phyloP scores from a whole-genome alignment of 2,329 filamentous ascomycete species.

The Fusarium nurragi region DNA sequence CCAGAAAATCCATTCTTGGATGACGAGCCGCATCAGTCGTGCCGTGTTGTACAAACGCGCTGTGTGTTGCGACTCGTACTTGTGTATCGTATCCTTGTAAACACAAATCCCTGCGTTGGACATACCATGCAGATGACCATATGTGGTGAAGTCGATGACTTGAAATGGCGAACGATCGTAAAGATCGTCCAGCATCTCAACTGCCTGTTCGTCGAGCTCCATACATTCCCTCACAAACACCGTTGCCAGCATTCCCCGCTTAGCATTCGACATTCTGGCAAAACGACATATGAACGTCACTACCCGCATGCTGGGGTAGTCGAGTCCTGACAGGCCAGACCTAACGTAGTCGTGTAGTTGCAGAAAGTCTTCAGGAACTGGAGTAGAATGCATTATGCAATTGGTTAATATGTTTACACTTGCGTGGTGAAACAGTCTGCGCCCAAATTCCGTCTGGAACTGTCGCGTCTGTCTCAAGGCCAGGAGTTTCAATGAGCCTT shows the following conservation, averaged over 20 bases:
- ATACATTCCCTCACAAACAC: not conserved
- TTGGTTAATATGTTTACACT: slow-evolving; percentile 1
- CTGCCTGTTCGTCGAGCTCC: not conserved
- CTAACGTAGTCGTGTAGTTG: not conserved
- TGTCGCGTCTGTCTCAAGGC: not conserved
- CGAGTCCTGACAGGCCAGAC: not conserved
- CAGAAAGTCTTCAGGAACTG: not conserved
- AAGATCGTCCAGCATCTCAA: not conserved
- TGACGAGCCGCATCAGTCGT: not conserved
- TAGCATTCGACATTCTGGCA: not conserved
- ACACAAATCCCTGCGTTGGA: not conserved
- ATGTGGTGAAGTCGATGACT: not conserved
- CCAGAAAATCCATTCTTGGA: not conserved
- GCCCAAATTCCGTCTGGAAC: not conserved
- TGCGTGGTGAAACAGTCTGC: not conserved
- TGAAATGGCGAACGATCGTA: not conserved
- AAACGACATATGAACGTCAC: not conserved
- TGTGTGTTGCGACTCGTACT: not conserved
- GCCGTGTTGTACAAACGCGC: not conserved
- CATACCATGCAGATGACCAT: not conserved
- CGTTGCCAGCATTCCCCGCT: not conserved
- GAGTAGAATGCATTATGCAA: not conserved
- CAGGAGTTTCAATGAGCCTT: not conserved
- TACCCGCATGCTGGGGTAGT: not conserved
- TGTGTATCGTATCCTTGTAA: slow-evolving; percentile 1